A percentile compares a stretch with the other conserved stretches of the same genome.
These are phyloP conservation scores for Metarhizium brunneum DNA, from an alignment of 2,329 filamentous ascomycete genomes.

Conservation along the genomic window DNA sequence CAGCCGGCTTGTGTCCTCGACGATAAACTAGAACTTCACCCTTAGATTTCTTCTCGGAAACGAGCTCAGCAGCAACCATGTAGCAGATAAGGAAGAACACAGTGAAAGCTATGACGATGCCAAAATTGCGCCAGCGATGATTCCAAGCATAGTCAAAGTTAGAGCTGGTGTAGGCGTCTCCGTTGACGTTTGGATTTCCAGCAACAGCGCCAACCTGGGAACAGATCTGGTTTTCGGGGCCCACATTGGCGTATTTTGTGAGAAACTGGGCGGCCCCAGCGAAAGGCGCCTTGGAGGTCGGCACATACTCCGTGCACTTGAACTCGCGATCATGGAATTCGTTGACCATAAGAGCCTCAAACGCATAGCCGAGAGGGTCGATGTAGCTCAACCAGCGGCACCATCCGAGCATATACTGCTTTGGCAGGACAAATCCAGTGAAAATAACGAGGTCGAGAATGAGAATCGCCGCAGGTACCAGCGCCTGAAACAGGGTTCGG, in stretches of 20 bases:
- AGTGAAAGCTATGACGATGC: conserved; percentile 57
- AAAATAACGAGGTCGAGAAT: conserved; percentile 60
- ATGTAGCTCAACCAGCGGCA: conserved; percentile 77
- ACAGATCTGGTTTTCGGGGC: conserved; percentile 42
- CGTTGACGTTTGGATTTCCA: conserved; percentile 35
- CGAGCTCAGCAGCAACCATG: conserved; percentile 56
- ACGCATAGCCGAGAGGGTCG: conserved; percentile 70
- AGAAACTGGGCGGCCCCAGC: conserved; percentile 5
- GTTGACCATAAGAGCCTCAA: conserved; percentile 74
- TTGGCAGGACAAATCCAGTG: conserved; percentile 60
- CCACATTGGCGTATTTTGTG: conserved; percentile 15
- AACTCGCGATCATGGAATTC: conserved; percentile 65
- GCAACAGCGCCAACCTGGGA: conserved; percentile 51
- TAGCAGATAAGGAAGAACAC: conserved; percentile 53
- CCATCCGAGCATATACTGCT: conserved; percentile 67
- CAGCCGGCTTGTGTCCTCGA: conserved; percentile 53
- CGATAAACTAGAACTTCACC: conserved; percentile 70
- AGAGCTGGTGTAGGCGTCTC: conserved; percentile 46
- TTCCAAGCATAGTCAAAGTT: conserved; percentile 47
- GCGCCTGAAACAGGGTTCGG: conserved; percentile 56
- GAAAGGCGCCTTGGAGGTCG: conserved; percentile 15
- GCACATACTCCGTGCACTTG: conserved; percentile 36
- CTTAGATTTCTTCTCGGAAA: conserved; percentile 60
- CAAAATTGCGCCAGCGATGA: conserved; percentile 63
- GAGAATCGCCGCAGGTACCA: conserved; percentile 49